phyloP scores from a whole-genome alignment of 2,329 filamentous ascomycete species.

The Coniochaeta sp. region DNA sequence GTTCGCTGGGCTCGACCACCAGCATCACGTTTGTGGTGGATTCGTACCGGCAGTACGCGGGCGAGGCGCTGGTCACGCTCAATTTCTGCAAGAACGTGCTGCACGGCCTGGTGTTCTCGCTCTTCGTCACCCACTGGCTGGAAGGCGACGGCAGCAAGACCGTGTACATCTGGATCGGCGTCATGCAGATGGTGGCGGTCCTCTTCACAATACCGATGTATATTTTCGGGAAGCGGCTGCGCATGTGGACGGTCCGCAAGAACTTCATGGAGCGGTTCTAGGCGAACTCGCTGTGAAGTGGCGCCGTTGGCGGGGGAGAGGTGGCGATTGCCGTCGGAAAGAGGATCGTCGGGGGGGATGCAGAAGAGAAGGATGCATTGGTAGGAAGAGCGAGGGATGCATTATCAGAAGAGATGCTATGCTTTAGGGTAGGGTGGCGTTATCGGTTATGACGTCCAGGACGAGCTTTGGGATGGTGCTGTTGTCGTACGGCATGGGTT shows the following conservation, averaged over 20 bases:
- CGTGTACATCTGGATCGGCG: constrained; percentile 76
- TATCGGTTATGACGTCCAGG: neutral
- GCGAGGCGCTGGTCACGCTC: constrained; percentile 86
- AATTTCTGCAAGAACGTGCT: constrained; percentile 94
- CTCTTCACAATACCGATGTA: constrained; percentile 83
- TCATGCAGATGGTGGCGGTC: constrained; percentile 75
- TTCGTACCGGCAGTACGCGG: constrained; percentile 86
- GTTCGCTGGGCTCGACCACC: constrained; percentile 82
- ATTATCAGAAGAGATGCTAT: neutral
- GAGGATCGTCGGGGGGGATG: too few species aligned
- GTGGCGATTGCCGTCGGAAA: neutral
- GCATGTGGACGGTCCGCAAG: constrained; percentile 90
- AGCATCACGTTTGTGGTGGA: constrained; percentile 92
- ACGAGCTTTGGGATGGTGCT: too few species aligned
- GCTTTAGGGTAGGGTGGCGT: neutral
- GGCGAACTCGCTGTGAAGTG: constrained; percentile 5
- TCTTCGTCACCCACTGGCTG: constrained; percentile 86
- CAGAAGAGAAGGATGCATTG: too few species aligned
- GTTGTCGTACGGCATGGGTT: too few species aligned
- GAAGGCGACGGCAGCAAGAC: constrained; percentile 64
- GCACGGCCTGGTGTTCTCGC: constrained; percentile 79
- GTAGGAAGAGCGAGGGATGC: neutral
- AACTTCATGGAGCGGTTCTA: constrained; percentile 71
- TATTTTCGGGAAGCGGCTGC: constrained; percentile 79
- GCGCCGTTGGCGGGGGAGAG: too few species aligned